Conservation (phyloP, 2,329 filamentous ascomycete genomes). For the Sordariomycetes sp. region DNA sequence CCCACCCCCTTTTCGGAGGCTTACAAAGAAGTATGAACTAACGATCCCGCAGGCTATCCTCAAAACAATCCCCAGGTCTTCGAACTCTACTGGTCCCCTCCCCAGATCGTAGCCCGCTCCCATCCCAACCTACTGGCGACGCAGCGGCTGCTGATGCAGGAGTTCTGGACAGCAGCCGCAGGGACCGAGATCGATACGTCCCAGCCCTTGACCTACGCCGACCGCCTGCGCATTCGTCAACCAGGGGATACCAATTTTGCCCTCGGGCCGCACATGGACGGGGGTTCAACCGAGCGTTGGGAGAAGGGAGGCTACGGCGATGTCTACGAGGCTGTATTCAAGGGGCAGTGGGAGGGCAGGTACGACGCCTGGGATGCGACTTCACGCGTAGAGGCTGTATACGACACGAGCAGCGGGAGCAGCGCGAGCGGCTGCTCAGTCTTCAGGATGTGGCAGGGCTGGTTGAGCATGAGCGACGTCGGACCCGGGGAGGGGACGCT, state of each 20-base stretch:
- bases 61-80: conserved; percentile 63
- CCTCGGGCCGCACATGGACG: conserved; percentile 51
- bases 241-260: conserved; percentile 44
- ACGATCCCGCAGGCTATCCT: conserved; percentile 46
- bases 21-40: too few species aligned
- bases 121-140: conserved; percentile 38
- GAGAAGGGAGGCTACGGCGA: conserved; percentile 51
- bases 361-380: conserved; percentile 80
- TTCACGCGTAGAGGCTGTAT: conserved; percentile 63
- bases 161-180: conserved; percentile 49
- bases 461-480: conserved; percentile 70
- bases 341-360: conserved; percentile 58
- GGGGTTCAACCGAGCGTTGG: conserved; percentile 60
- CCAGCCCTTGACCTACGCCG: conserved; percentile 53
- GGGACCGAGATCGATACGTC: conserved; percentile 36
- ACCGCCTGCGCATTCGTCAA: conserved; percentile 43
- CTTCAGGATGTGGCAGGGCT: conserved; percentile 86
- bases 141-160: conserved; percentile 51
- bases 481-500: conserved; percentile 70
- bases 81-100: conserved; percentile 65
- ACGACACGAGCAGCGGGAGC: conserved; percentile 49
- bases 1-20: not conserved
- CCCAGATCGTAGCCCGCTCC: conserved; percentile 58
- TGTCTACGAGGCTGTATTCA: conserved; percentile 56
- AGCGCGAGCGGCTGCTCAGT: conserved; percentile 76